Evolutionary conservation across 257 asterid species (phyloP).

Genomic region (Anisodus acutangulus): DNA sequence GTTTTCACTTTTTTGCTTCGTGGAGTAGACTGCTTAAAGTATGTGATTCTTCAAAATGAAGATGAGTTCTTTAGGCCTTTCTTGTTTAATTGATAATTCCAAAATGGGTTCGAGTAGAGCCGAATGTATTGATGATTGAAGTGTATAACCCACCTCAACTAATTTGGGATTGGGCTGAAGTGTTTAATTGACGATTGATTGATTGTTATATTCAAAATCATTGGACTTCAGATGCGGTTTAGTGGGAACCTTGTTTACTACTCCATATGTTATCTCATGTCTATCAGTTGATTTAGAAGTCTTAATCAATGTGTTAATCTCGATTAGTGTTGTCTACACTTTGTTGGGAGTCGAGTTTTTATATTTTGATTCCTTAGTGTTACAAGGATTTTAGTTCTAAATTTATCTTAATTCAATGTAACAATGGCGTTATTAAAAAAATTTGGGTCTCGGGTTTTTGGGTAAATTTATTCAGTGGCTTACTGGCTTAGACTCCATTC

Average conservation of each 20-base stretch:
- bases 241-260: not conserved
- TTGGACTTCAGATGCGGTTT: constrained; percentile 3
- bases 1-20: not conserved
- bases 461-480: constrained; percentile 15
- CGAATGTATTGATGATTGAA: no score
- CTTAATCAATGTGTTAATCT: no score
- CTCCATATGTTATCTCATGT: no score
- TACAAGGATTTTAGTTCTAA: no score
- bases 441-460: not conserved
- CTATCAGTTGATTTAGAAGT: no score
- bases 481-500: not conserved
- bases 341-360: not conserved
- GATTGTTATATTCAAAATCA: not conserved
- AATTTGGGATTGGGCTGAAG: not conserved
- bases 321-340: no score
- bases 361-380: not conserved
- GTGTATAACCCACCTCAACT: not conserved
- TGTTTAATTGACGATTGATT: no score
- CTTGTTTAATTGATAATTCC: not conserved
- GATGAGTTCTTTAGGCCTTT: not conserved
- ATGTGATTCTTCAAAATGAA: not conserved
- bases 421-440: not conserved
- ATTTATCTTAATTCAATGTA: not conserved
- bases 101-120: no score
- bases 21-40: not conserved